A percentile compares a stretch with the other conserved stretches of the same genome.
These are phyloP conservation scores for Eucalyptus microcorys DNA, from an alignment of 345 rosid genomes.

Conservation along the genomic window DNA sequence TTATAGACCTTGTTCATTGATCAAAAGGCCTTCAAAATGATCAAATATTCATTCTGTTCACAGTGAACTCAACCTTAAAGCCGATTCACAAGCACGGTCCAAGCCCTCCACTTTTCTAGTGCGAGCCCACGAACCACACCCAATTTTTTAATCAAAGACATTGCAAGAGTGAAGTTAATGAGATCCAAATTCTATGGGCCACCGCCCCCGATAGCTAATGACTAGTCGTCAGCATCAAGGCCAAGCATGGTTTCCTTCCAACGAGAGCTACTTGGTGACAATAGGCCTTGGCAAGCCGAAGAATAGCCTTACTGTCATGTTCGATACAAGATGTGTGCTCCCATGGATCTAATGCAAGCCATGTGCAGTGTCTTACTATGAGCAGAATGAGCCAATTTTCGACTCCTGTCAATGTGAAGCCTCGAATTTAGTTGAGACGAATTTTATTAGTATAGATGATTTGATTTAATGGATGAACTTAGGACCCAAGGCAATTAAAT, in stretches of 20 bases:
- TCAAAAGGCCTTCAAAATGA: neutral
- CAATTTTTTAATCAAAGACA: neutral
- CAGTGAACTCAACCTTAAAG: neutral
- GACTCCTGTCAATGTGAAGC: no score
- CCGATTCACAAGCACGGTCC: neutral
- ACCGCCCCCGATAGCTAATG: neutral
- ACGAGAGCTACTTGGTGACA: neutral
- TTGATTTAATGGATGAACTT: no score
- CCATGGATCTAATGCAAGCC: neutral
- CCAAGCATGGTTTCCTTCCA: neutral
- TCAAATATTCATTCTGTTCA: neutral
- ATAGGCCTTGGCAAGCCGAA: no score
- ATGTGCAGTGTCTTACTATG: neutral
- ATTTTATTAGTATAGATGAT: no score
- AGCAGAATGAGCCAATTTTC: constrained; percentile 1
- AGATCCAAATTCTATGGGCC: neutral
- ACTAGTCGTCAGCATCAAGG: neutral
- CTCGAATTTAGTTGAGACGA: no score
- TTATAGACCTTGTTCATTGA: no score
- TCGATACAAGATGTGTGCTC: constrained; percentile 4
- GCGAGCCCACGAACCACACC: neutral
- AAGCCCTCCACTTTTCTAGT: neutral
- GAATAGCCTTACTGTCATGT: neutral
- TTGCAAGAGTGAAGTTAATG: neutral
- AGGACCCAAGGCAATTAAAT: no score